Percentiles rank a stretch among this genome's conserved stretches.
Evolutionary conservation across 129 eudicot species (phyloP).

Genomic region (Chrysanthemum makinoi): DNA sequence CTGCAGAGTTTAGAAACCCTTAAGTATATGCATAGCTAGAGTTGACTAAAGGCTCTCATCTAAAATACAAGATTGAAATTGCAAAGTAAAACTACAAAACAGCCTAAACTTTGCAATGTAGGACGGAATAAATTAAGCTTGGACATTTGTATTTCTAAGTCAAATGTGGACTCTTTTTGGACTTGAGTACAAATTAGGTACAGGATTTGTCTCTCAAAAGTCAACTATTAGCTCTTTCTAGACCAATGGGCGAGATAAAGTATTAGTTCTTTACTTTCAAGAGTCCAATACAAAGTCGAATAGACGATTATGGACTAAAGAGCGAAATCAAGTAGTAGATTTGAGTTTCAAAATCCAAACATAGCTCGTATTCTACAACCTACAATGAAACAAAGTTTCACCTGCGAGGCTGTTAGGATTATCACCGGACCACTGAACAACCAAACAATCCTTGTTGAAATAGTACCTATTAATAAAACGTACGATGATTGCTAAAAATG

Average conservation of each 20-base stretch:
- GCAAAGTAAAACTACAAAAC: background rate
- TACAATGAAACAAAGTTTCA: conserved; percentile 4
- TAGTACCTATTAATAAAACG: conserved; percentile 44
- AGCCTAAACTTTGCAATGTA: background rate
- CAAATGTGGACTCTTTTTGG: background rate
- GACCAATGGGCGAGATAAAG: background rate
- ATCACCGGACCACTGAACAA: conserved; percentile 88
- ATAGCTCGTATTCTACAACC: background rate
- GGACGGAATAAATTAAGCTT: background rate
- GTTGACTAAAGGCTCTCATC: no score
- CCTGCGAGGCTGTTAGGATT: conserved; percentile 86
- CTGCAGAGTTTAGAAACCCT: conserved; percentile 31
- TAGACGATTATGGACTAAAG: background rate
- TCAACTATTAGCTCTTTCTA: background rate
- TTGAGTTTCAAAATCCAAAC: background rate
- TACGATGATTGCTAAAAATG: background rate
- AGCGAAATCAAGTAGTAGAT: background rate
- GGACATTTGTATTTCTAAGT: background rate
- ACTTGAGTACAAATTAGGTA: background rate
- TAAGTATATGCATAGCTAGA: background rate
- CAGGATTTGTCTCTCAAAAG: background rate
- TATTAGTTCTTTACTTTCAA: background rate
- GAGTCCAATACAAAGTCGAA: no score
- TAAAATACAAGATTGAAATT: background rate
- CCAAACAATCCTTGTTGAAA: conserved; percentile 58